Conservation (phyloP, 176 grass and related monocot species). For the Oryza glaberrima region DNA sequence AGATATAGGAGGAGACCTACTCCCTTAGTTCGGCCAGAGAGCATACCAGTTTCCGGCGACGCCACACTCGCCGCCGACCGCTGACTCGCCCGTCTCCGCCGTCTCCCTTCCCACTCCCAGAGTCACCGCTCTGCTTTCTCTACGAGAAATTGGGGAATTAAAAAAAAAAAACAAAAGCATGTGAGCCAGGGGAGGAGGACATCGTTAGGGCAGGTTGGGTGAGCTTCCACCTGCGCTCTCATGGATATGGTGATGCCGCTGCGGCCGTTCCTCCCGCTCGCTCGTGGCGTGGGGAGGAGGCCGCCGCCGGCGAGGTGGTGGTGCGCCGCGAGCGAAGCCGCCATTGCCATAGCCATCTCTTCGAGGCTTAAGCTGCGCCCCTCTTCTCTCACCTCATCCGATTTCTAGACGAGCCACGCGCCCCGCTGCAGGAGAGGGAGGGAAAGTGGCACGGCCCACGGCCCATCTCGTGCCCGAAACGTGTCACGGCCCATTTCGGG, state of each 20-base stretch:
- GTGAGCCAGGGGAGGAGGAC: not conserved
- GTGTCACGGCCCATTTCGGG: not conserved
- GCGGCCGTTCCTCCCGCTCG: not conserved
- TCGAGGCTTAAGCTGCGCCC: not conserved
- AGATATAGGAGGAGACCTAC: not conserved
- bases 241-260: constrained; percentile 38
- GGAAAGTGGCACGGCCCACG: not conserved
- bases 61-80: constrained; percentile 61
- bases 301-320: constrained; percentile 32
- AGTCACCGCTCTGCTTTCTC: constrained; percentile 48
- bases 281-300: constrained; percentile 3
- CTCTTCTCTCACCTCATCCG: constrained; percentile 28
- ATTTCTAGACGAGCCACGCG: not conserved
- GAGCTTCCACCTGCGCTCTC: constrained; percentile 45
- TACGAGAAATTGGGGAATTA: constrained; percentile 14
- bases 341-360: constrained; percentile 42
- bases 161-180: not conserved
- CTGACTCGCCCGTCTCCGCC: constrained; percentile 29
- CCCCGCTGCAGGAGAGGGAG: not conserved
- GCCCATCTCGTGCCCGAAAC: not conserved
- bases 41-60: constrained; percentile 64
- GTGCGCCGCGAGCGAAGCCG: constrained; percentile 35
- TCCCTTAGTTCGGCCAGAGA: not conserved
- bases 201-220: not conserved
- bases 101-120: constrained; percentile 27